Percentiles rank a stretch among this genome's conserved stretches.
Evolutionary conservation across 768 basidiomycete species (phyloP).

Genomic region (Scleroderma citrinum): DNA sequence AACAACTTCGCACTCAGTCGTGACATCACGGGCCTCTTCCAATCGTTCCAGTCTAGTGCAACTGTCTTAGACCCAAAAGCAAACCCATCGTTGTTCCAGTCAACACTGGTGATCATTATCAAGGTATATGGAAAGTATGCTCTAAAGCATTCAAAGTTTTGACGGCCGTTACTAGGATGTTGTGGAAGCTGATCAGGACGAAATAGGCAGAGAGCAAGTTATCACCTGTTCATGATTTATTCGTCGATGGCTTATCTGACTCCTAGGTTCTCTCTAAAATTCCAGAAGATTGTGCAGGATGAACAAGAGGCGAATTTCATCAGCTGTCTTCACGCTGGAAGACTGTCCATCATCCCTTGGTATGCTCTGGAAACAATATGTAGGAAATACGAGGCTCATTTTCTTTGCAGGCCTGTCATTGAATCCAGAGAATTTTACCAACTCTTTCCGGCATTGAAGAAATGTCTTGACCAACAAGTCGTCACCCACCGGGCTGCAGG

Average conservation of each 20-base stretch:
- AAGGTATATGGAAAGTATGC: constrained; percentile 33
- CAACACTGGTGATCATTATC: constrained; percentile 55
- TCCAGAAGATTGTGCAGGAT: constrained; percentile 55
- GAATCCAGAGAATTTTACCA: constrained; percentile 56
- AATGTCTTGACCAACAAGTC: constrained; percentile 41
- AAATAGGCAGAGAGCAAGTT: constrained; percentile 53
- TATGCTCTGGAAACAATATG: neutral
- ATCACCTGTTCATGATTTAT: neutral
- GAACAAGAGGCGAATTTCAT: constrained; percentile 62
- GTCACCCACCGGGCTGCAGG: constrained; percentile 46
- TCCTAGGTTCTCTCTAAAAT: constrained; percentile 48
- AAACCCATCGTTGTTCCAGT: constrained; percentile 55
- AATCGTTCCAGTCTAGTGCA: constrained; percentile 56
- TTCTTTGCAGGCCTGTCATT: constrained; percentile 43
- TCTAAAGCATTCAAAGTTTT: neutral
- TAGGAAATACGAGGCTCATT: neutral
- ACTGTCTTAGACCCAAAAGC: constrained; percentile 51
- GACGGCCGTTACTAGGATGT: constrained; percentile 42
- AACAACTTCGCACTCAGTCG: constrained; percentile 61
- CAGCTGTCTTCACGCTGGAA: constrained; percentile 50
- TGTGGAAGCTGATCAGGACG: constrained; percentile 52
- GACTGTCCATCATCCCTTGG: constrained; percentile 57
- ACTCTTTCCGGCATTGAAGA: constrained; percentile 45
- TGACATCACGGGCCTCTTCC: constrained; percentile 55
- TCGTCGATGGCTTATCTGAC: neutral